Evolutionary conservation across 1,284 basidiomycete genomes (phyloP).

Genomic region (Melampsora occidentalis): DNA sequence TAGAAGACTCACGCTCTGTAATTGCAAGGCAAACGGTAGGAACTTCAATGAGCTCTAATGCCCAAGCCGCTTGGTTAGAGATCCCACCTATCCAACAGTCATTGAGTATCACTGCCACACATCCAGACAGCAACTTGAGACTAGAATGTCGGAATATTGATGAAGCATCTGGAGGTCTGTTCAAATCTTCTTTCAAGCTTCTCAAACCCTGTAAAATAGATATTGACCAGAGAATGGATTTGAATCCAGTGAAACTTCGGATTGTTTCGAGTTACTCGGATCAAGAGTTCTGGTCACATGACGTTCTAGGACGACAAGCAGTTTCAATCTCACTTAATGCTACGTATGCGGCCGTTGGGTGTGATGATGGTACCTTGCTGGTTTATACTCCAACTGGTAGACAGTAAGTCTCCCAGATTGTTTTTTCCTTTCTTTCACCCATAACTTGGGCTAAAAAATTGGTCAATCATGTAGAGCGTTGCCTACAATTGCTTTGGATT

Average conservation of each 20-base stretch:
- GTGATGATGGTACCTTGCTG: constrained; percentile 70
- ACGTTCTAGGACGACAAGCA: constrained; percentile 56
- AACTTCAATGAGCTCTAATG: background rate
- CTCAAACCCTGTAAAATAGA: background rate
- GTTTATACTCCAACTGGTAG: constrained; percentile 77
- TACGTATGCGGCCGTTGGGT: constrained; percentile 69
- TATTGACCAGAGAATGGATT: background rate
- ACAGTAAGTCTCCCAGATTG: constrained; percentile 59
- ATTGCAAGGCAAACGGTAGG: background rate
- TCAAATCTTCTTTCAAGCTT: background rate
- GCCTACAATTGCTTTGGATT: constrained; percentile 70
- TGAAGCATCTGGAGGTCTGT: background rate
- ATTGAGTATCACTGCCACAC: background rate
- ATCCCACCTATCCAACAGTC: background rate
- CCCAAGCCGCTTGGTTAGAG: background rate
- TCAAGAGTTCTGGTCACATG: background rate
- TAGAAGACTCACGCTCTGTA: background rate
- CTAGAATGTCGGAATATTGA: background rate
- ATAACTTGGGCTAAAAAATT: constrained; percentile 31
- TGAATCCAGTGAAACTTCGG: background rate
- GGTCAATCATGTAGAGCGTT: constrained; percentile 61
- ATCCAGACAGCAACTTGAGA: background rate
- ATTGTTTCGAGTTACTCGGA: background rate
- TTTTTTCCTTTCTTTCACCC: background rate
- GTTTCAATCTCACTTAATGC: constrained; percentile 66